These are phyloP conservation scores for Aspergillus sp. DNA, from an alignment of 2,329 filamentous ascomycete species.

Conservation along the genomic window DNA sequence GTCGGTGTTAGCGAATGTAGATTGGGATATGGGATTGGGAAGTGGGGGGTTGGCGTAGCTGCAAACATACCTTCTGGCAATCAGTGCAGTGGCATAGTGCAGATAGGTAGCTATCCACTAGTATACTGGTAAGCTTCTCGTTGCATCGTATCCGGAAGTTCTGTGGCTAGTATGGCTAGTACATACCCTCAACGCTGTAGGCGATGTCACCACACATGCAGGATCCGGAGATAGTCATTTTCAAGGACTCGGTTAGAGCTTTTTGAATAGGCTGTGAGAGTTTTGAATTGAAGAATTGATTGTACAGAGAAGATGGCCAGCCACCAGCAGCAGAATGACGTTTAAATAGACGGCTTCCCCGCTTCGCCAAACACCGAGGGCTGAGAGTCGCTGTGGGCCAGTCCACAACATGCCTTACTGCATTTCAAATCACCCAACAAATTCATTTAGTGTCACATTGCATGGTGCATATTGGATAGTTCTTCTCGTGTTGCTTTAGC, in stretches of 20 bases:
- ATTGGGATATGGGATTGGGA: too few species aligned
- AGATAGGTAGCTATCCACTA: constrained; percentile 44
- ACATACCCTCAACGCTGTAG: constrained; percentile 27
- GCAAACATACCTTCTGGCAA: constrained; percentile 51
- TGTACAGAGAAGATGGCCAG: too few species aligned
- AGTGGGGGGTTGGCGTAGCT: too few species aligned
- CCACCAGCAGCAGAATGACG: background rate
- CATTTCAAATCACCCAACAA: background rate
- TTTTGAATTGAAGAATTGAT: background rate
- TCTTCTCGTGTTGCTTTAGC: too few species aligned
- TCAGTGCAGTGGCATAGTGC: constrained; percentile 56
- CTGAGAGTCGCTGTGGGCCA: too few species aligned
- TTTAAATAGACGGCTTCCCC: background rate
- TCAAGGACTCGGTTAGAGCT: background rate
- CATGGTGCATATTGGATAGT: too few species aligned
- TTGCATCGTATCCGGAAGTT: background rate
- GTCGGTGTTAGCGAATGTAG: too few species aligned
- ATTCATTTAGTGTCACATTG: background rate
- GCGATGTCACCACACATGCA: constrained; percentile 36
- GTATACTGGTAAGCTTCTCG: background rate
- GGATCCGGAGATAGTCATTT: constrained; percentile 31
- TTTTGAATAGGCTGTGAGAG: too few species aligned
- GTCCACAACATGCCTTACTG: background rate
- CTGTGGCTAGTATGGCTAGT: too few species aligned
- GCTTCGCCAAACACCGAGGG: background rate